A percentile compares a stretch with the other conserved stretches of the same genome.
Evolutionary conservation across 169 alveolate genomes (phyloP).

Genomic region (Cryptosporidium felis): DNA sequence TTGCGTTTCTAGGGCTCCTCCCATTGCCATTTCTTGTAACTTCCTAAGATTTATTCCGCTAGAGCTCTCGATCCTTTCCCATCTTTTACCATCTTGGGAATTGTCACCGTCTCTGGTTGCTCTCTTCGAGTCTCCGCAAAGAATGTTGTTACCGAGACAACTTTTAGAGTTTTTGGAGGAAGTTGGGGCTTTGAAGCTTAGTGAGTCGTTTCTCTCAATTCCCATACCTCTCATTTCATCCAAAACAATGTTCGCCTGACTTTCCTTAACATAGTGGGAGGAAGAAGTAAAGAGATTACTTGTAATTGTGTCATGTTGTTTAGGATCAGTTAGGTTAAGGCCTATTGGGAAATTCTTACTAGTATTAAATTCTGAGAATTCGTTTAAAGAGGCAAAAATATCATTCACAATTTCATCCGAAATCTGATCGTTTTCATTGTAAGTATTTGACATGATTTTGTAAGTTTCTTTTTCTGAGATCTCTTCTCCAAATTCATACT

Average conservation of each 20-base stretch:
- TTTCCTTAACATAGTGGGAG: constrained; percentile 19
- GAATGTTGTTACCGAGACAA: not conserved
- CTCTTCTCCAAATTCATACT: constrained; percentile 64
- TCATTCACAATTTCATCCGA: constrained; percentile 8
- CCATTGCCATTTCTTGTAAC: constrained; percentile 13
- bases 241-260: constrained; percentile 32
- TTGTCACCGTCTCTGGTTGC: not conserved
- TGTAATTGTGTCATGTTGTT: not conserved
- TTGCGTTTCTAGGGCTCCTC: constrained; percentile 35
- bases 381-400: not conserved
- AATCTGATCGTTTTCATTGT: not conserved
- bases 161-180: not conserved
- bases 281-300: constrained; percentile 9
- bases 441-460: constrained; percentile 13
- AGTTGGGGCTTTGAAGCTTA: not conserved
- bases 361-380: not conserved
- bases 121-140: not conserved
- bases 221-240: constrained; percentile 61
- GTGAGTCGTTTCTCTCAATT: no score
- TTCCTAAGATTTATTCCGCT: constrained; percentile 1
- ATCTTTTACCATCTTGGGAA: not conserved
- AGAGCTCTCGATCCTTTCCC: not conserved
- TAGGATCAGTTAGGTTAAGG: not conserved
- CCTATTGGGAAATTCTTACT: not conserved
- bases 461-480: constrained; percentile 24